Percentiles rank a stretch among this genome's conserved stretches.
phyloP scores from a whole-genome alignment of 805 yeast genomes.

The Metschnikowia kunwiensis region DNA sequence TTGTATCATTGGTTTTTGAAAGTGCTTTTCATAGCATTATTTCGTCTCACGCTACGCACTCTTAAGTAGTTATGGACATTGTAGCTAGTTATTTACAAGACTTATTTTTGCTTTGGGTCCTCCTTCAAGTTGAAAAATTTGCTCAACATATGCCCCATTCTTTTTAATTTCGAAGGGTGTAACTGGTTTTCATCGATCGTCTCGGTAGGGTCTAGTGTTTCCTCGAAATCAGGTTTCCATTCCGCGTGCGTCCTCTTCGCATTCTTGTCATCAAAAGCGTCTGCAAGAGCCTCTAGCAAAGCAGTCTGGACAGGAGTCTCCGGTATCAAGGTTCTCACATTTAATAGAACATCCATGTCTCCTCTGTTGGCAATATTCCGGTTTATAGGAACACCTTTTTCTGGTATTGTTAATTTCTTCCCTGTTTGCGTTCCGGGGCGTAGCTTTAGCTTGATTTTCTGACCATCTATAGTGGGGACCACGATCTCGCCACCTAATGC shows the following conservation, averaged over 20 bases:
- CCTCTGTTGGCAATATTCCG: constrained; percentile 61
- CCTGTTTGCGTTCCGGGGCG: constrained; percentile 84
- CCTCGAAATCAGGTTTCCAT: constrained; percentile 35
- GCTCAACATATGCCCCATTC: constrained; percentile 56
- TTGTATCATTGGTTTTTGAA: too few species aligned
- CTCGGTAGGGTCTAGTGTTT: constrained; percentile 19
- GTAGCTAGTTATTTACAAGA: too few species aligned
- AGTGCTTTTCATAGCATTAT: too few species aligned
- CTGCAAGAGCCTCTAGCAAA: constrained; percentile 90
- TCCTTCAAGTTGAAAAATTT: constrained; percentile 50
- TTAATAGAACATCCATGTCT: constrained; percentile 70
- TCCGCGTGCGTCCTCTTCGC: constrained; percentile 67
- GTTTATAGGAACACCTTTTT: constrained; percentile 78
- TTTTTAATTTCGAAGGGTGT: constrained; percentile 51
- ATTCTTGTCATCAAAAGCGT: constrained; percentile 72
- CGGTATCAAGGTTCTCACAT: constrained; percentile 71
- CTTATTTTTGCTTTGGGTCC: constrained; percentile 14
- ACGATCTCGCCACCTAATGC: constrained; percentile 89
- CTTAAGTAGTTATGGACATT: too few species aligned
- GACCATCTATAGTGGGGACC: constrained; percentile 88
- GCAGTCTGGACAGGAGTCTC: constrained; percentile 82
- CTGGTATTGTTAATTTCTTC: constrained; percentile 69
- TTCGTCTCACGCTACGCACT: too few species aligned
- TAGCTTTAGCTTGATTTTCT: constrained; percentile 69
- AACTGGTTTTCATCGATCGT: constrained; percentile 32